Evolutionary conservation across 768 basidiomycete genomes (phyloP), one percentile per base, ranked within the genome.

Genomic region (Chlorophyllum brunneum): DNA sequence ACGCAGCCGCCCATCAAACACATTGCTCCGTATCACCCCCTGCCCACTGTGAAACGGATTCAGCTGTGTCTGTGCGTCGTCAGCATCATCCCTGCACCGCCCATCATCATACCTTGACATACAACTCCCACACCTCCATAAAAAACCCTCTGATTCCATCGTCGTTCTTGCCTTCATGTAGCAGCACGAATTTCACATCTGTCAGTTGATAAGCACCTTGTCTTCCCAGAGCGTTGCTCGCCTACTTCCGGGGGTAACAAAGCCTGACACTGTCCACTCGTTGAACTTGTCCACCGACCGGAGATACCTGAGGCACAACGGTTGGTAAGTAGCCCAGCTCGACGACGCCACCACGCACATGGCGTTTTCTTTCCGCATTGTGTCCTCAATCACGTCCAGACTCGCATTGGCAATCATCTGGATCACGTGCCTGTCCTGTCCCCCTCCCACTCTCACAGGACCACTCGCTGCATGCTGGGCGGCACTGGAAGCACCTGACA

Each of bases 371-470:
- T 83, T 85, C 58, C 86, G 78, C 82, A 91, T 91, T 40, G 88
- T 80, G 62, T 99, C 97, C 62, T 99, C 97, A 54, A 99, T 82
- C 61, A 86, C 84, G 70, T 99, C 97, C 67, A 99, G 71, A 61
- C 91, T 93, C 45, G 92, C 93, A 67, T 98, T 95, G 18, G 95
- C 95, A 63, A 98, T 93, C 91, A 99, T 97, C 75, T 98, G 95
- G 61, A 95, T 90, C 54, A 99, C 92, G 79, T 97, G 93, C 48
- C 90, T 77, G 63, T 92, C 88, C 69, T 87, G 87, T 11, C 87
- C 91, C 4, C 88, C 86, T 9, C 87, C 90, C 67, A 88, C 82
- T 59, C 80, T 75, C 29, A 80, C 79, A 9, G 73, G 75, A 15
- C 82, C 83, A n/a, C 85, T 80, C 37, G 80, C 75, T 16, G 79